Percentiles rank a stretch among this genome's conserved stretches.
Evolutionary conservation across 2,329 filamentous ascomycete species (phyloP).

Genomic region (Aspergillus sp.): DNA sequence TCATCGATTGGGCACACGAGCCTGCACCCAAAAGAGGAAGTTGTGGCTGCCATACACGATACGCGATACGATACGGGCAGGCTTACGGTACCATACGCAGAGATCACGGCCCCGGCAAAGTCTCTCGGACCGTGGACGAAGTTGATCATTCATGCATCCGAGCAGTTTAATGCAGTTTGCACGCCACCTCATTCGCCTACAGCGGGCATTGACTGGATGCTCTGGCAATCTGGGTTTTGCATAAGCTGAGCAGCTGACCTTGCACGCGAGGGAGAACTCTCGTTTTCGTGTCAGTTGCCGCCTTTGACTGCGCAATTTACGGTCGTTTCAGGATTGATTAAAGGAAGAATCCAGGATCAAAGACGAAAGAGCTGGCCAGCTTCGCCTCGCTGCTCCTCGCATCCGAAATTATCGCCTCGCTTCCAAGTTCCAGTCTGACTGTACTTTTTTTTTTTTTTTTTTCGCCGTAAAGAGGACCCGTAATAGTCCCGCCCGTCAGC

Average conservation of each 20-base stretch:
- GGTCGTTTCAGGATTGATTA: constrained; percentile 10
- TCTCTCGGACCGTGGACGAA: constrained; percentile 9
- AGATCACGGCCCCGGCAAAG: constrained; percentile 18
- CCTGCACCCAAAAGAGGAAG: constrained; percentile 2
- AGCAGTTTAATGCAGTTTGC: constrained; percentile 10
- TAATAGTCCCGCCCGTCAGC: neutral
- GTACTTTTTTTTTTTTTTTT: neutral
- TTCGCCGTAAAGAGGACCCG: neutral
- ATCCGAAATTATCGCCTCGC: neutral
- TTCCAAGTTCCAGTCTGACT: neutral
- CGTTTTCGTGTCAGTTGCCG: neutral
- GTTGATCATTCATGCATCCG: constrained; percentile 21
- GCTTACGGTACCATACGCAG: constrained; percentile 11
- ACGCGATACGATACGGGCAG: neutral
- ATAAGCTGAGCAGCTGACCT: neutral
- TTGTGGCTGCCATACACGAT: neutral
- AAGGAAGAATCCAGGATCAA: neutral
- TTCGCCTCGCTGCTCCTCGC: constrained; percentile 1
- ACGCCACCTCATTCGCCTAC: neutral
- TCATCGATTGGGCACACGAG: constrained; percentile 15
- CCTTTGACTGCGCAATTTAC: neutral
- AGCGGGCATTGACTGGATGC: neutral
- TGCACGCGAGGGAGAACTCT: neutral
- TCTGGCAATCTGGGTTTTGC: neutral
- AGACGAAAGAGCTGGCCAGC: neutral